phyloP scores from a whole-genome alignment of 257 asterid species.

The Ballota nigra region DNA sequence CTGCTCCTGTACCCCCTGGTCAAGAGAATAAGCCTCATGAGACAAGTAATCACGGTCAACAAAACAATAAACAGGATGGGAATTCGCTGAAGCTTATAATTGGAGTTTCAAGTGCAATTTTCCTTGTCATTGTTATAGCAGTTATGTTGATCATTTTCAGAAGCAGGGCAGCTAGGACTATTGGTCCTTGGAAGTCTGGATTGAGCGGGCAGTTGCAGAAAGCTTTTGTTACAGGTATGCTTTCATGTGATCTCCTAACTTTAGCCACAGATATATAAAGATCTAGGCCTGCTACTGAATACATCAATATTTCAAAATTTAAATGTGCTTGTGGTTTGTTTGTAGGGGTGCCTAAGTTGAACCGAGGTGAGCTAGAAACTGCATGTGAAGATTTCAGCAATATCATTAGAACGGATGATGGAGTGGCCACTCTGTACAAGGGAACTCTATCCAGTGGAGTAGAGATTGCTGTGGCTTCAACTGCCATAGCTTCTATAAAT shows the following conservation, averaged over 20 bases:
- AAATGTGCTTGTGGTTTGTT: constrained; percentile 5
- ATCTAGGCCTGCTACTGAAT: not conserved
- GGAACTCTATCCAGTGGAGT: constrained; percentile 95
- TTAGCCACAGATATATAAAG: not conserved
- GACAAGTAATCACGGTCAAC: constrained; percentile 22
- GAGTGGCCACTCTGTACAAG: constrained; percentile 63
- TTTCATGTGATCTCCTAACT: constrained; percentile 4
- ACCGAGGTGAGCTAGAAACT: constrained; percentile 75
- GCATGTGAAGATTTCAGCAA: constrained; percentile 99
- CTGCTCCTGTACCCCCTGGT: constrained; percentile 30
- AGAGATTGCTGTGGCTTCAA: constrained; percentile 86
- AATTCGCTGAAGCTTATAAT: constrained; percentile 42
- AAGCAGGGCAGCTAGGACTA: constrained; percentile 62
- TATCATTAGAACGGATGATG: constrained; percentile 45
- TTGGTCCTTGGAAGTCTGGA: constrained; percentile 90
- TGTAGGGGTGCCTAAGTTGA: constrained; percentile 93
- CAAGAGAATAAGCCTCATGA: constrained; percentile 23
- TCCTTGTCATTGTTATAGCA: constrained; percentile 39
- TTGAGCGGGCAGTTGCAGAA: constrained; percentile 92
- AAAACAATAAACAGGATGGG: constrained; percentile 22
- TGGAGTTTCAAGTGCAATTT: constrained; percentile 41
- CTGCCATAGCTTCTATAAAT: constrained; percentile 46
- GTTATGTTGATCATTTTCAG: constrained; percentile 43
- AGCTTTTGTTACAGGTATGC: constrained; percentile 84
- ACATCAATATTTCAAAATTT: not conserved